These are phyloP conservation scores for Bruguiera sexangula DNA, from an alignment of 345 rosid genomes.

Conservation along the genomic window DNA sequence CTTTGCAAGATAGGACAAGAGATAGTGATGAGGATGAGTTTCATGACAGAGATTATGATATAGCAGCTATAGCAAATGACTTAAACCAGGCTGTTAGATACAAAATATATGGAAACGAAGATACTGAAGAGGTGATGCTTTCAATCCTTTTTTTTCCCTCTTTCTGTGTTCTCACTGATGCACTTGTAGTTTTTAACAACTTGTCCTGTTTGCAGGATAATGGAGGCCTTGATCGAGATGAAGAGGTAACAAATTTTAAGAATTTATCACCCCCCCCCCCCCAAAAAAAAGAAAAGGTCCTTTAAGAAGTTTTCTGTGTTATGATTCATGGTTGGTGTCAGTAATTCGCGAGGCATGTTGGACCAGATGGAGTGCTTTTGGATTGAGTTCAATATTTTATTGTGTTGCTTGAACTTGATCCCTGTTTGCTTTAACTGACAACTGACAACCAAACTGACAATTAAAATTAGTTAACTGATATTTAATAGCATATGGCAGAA, in stretches of 20 bases:
- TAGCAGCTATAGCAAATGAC: constrained; percentile 89
- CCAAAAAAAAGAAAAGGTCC: too few species aligned
- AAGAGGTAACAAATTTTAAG: constrained; percentile 45
- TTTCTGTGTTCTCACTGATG: not conserved
- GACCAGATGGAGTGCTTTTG: not conserved
- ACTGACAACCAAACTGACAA: too few species aligned
- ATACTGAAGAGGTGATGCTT: constrained; percentile 62
- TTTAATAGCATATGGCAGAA: too few species aligned
- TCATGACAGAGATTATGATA: constrained; percentile 90
- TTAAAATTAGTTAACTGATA: too few species aligned
- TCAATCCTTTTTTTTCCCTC: not conserved
- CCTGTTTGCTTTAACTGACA: too few species aligned
- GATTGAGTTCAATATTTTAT: too few species aligned
- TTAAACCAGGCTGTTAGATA: constrained; percentile 86
- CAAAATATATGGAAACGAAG: constrained; percentile 82
- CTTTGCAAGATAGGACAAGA: constrained; percentile 83
- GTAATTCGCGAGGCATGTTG: not conserved
- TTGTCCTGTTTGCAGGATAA: constrained; percentile 51
- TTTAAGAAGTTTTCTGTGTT: too few species aligned
- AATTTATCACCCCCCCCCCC: not conserved
- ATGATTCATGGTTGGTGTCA: too few species aligned
- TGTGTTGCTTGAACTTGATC: too few species aligned
- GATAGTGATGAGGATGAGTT: constrained; percentile 92
- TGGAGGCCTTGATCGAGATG: constrained; percentile 71
- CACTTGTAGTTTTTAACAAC: not conserved